Evolutionary conservation across 495 filamentous ascomycete genomes (phyloP).

Genomic region (Achaetomiella virescens): DNA sequence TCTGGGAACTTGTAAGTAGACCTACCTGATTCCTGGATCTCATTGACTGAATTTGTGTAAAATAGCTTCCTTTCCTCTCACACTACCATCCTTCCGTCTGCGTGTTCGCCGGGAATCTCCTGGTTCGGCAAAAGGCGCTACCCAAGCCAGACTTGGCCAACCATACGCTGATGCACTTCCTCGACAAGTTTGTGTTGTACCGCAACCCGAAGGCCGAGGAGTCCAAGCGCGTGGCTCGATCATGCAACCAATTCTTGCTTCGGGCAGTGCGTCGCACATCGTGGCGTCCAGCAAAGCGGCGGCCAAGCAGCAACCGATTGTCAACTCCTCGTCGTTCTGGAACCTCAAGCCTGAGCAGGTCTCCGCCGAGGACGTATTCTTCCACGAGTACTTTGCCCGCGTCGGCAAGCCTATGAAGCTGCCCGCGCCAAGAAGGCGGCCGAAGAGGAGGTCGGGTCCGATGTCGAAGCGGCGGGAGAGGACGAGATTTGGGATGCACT

Average conservation of each 20-base stretch:
- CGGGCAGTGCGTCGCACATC: slow-evolving; percentile 54
- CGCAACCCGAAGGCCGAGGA: slow-evolving; percentile 71
- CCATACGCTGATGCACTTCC: slow-evolving; percentile 87
- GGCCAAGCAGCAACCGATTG: slow-evolving; percentile 43
- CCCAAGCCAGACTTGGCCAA: slow-evolving; percentile 81
- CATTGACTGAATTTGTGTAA: not conserved
- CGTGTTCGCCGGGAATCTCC: slow-evolving; percentile 67
- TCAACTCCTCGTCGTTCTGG: slow-evolving; percentile 92
- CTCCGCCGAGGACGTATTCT: slow-evolving; percentile 89
- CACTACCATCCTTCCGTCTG: slow-evolving; percentile 96
- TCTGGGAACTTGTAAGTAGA: slow-evolving; percentile 77
- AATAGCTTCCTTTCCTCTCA: slow-evolving; percentile 58
- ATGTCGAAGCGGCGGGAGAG: slow-evolving; percentile 47
- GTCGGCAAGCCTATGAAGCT: slow-evolving; percentile 55
- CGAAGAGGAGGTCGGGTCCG: slow-evolving; percentile 36
- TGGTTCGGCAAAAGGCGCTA: slow-evolving; percentile 60
- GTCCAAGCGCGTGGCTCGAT: slow-evolving; percentile 65
- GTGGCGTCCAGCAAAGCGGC: slow-evolving; percentile 54
- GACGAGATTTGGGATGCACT: slow-evolving; percentile 93
- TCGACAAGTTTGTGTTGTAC: slow-evolving; percentile 96
- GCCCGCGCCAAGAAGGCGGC: slow-evolving; percentile 53
- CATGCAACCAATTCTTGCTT: slow-evolving; percentile 84
- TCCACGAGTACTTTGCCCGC: slow-evolving; percentile 90
- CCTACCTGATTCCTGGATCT: not conserved
- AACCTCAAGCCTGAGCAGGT: slow-evolving; percentile 80